A percentile compares a stretch with the other conserved stretches of the same genome.
Conservation (phyloP, 768 basidiomycete species). For the Psilocybe tampanensis region DNA sequence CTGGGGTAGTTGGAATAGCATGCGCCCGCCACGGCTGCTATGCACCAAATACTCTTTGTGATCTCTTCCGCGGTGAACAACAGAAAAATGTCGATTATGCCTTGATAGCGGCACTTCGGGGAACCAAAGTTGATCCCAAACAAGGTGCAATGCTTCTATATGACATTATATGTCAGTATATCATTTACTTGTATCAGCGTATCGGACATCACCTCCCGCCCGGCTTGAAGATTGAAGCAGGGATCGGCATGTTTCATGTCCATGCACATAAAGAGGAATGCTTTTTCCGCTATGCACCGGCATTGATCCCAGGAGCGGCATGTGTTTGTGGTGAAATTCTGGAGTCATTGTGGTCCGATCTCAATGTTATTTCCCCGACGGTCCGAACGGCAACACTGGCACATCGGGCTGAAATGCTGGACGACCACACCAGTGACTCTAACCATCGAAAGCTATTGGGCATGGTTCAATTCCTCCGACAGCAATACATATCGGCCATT, state of each 20-base stretch:
- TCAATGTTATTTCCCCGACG: constrained; percentile 17
- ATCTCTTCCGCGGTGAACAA: constrained; percentile 23
- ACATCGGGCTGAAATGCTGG: constrained; percentile 16
- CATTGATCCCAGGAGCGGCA: constrained; percentile 17
- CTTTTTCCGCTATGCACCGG: constrained; percentile 21
- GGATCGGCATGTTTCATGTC: constrained; percentile 30
- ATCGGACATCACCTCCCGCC: background rate
- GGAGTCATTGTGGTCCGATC: constrained; percentile 21
- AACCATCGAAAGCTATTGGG: constrained; percentile 26
- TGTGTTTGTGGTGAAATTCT: constrained; percentile 18
- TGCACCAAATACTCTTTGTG: constrained; percentile 13
- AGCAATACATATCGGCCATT: background rate
- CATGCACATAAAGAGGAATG: constrained; percentile 29
- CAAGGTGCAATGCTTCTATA: constrained; percentile 8
- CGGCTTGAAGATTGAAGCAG: constrained; percentile 4
- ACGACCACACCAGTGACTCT: constrained; percentile 25
- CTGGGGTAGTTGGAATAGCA: constrained; percentile 13
- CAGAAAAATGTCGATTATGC: constrained; percentile 25
- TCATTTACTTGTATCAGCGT: background rate
- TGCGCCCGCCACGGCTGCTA: constrained; percentile 24
- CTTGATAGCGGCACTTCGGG: constrained; percentile 3
- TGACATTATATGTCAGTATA: background rate
- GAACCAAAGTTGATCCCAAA: constrained; percentile 4
- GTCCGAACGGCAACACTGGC: constrained; percentile 15
- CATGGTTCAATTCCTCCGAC: constrained; percentile 12